A percentile compares a stretch with the other conserved stretches of the same genome.
These are phyloP conservation scores for Blumeriella jaapii DNA, from an alignment of 2,329 filamentous ascomycete genomes.

Conservation along the genomic window DNA sequence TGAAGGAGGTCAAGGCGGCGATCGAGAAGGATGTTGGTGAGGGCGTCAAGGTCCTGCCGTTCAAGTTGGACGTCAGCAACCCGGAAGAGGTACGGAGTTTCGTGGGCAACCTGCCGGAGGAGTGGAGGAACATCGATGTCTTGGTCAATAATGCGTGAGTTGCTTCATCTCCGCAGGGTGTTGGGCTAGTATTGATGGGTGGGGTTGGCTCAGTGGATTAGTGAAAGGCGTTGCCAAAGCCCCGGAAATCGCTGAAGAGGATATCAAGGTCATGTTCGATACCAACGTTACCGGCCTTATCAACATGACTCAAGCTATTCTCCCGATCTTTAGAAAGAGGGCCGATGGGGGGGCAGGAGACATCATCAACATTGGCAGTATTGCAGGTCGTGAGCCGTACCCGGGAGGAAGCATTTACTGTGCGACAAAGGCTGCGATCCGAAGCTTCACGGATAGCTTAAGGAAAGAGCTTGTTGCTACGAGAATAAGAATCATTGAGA, in stretches of 20 bases:
- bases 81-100: slow-evolving; percentile 63
- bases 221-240: slow-evolving; percentile 82
- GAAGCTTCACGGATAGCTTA: slow-evolving; percentile 72
- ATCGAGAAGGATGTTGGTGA: slow-evolving; percentile 66
- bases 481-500: slow-evolving; percentile 71
- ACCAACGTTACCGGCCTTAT: slow-evolving; percentile 95
- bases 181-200: slow-evolving; percentile 37
- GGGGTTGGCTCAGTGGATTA: slow-evolving; percentile 49
- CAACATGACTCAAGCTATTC: slow-evolving; percentile 87
- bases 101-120: slow-evolving; percentile 61
- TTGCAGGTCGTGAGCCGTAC: slow-evolving; percentile 83
- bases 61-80: slow-evolving; percentile 80
- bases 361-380: slow-evolving; percentile 90
- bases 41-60: slow-evolving; percentile 70
- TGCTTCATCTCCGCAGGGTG: not conserved
- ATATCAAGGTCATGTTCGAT: slow-evolving; percentile 77
- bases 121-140: slow-evolving; percentile 76
- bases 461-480: slow-evolving; percentile 74
- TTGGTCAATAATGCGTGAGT: slow-evolving; percentile 81
- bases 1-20: slow-evolving; percentile 65
- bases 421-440: slow-evolving; percentile 80
- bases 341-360: slow-evolving; percentile 68
- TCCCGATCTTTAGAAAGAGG: slow-evolving; percentile 66
- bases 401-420: slow-evolving; percentile 84
- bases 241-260: slow-evolving; percentile 68